These are phyloP conservation scores for Ilyonectria sp. DNA, from an alignment of 2,329 filamentous ascomycete genomes.

Conservation along the genomic window DNA sequence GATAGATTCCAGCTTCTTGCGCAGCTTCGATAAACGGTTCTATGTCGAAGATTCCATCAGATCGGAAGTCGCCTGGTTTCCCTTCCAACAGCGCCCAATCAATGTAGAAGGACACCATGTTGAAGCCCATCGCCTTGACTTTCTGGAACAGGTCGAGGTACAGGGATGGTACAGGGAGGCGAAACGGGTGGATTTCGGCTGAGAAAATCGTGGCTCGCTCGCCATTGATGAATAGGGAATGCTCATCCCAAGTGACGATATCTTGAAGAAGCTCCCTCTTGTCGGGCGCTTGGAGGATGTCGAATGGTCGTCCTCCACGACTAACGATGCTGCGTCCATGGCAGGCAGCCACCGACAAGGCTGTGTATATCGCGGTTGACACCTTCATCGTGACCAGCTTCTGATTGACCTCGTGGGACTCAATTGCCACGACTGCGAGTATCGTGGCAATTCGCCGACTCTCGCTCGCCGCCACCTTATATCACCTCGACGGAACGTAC, in stretches of 20 bases:
- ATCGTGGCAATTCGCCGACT: too few relatives aligned
- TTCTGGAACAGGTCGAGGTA: constrained; percentile 86
- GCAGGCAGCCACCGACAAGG: constrained; percentile 16
- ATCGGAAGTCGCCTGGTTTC: constrained; percentile 77
- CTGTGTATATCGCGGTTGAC: constrained; percentile 11
- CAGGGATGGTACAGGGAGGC: constrained; percentile 62
- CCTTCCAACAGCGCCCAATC: constrained; percentile 86
- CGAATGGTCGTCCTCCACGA: constrained; percentile 38
- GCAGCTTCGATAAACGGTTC: constrained; percentile 85
- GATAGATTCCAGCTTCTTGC: constrained; percentile 79
- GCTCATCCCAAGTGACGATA: constrained; percentile 78
- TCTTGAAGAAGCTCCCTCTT: constrained; percentile 51
- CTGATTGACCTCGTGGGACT: background rate
- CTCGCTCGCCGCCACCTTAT: background rate
- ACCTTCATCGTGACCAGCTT: constrained; percentile 32
- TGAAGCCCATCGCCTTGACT: constrained; percentile 85
- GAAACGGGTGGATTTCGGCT: constrained; percentile 81
- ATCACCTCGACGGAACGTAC: background rate
- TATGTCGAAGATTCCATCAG: constrained; percentile 80
- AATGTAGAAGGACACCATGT: constrained; percentile 83
- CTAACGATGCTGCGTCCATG: constrained; percentile 35
- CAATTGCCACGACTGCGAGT: background rate
- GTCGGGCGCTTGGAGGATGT: constrained; percentile 41
- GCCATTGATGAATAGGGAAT: constrained; percentile 79
- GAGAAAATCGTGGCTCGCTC: constrained; percentile 81